A percentile compares a stretch with the other conserved stretches of the same genome.
Conservation (phyloP, 371 early-diverging fungal genomes). For the Rhizopus delemar region DNA sequence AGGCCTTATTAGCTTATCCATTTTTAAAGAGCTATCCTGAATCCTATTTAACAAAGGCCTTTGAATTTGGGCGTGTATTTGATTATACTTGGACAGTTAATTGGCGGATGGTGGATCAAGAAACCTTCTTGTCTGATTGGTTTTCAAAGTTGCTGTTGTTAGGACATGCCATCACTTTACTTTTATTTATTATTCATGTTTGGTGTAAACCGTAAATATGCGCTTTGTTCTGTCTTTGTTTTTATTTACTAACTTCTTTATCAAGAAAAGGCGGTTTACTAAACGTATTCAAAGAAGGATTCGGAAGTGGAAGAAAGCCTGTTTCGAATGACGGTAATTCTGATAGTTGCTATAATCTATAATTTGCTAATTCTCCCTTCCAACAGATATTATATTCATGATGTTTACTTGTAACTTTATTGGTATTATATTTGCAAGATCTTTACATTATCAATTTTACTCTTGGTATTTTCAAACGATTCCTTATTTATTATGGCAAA, state of each 20-base stretch:
- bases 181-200: constrained; percentile 55
- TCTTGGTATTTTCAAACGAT: constrained; percentile 89
- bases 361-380: no score
- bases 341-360: not conserved
- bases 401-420: constrained; percentile 86
- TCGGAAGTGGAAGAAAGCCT: constrained; percentile 19
- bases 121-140: constrained; percentile 60
- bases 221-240: not conserved
- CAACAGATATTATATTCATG: constrained; percentile 60
- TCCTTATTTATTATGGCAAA: constrained; percentile 77
- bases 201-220: constrained; percentile 54
- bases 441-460: constrained; percentile 94
- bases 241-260: constrained; percentile 6
- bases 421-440: constrained; percentile 85
- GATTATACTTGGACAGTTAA: constrained; percentile 92
- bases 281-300: constrained; percentile 46
- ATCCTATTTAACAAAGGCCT: constrained; percentile 76
- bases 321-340: constrained; percentile 43
- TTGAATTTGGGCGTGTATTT: constrained; percentile 86
- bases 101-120: constrained; percentile 81
- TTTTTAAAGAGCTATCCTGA: constrained; percentile 62
- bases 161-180: constrained; percentile 61
- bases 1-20: constrained; percentile 70
- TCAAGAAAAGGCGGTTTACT: constrained; percentile 56
- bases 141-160: constrained; percentile 66